These are phyloP conservation scores for Pseudognaphalium luteoalbum DNA, from an alignment of 129 eudicot genomes.

Conservation along the genomic window DNA sequence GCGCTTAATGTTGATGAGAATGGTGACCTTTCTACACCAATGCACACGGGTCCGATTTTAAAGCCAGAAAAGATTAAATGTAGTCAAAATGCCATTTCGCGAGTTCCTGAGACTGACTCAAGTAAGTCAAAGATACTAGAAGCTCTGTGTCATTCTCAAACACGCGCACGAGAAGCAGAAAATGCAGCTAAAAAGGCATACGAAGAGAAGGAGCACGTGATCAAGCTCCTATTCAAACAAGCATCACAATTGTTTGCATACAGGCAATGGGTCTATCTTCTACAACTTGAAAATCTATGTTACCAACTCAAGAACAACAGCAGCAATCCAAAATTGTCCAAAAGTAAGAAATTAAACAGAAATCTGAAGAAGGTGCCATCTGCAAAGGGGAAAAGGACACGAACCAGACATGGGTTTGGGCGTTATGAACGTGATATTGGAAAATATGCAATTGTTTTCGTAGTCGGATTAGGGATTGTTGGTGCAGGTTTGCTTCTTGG, in stretches of 20 bases:
- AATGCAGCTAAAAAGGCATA: slow-evolving; percentile 69
- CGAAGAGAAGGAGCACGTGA: slow-evolving; percentile 65
- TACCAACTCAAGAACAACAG: slow-evolving; percentile 44
- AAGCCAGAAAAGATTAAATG: slow-evolving; percentile 22
- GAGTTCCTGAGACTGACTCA: slow-evolving; percentile 36
- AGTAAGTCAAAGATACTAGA: slow-evolving; percentile 60
- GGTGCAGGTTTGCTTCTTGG: slow-evolving; percentile 92
- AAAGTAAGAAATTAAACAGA: slow-evolving; percentile 32
- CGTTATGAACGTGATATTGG: slow-evolving; percentile 33
- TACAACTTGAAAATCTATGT: slow-evolving; percentile 70
- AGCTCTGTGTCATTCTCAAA: slow-evolving; percentile 88
- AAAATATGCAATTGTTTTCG: slow-evolving; percentile 55
- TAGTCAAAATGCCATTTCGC: slow-evolving; percentile 15
- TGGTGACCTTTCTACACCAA: slow-evolving; percentile 57
- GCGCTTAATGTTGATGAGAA: slow-evolving; percentile 49
- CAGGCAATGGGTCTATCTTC: slow-evolving; percentile 69
- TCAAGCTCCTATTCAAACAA: slow-evolving; percentile 64
- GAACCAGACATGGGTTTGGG: slow-evolving; percentile 32
- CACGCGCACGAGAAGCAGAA: slow-evolving; percentile 94
- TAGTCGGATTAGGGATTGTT: slow-evolving; percentile 76
- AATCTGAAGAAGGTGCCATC: slow-evolving; percentile 37
- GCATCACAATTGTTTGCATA: slow-evolving; percentile 79
- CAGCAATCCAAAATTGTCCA: slow-evolving; percentile 25
- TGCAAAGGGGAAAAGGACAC: slow-evolving; percentile 25
- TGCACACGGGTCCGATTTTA: slow-evolving; percentile 19